phyloP scores from a whole-genome alignment of 331 rosid species.

The Malus hybrid region DNA sequence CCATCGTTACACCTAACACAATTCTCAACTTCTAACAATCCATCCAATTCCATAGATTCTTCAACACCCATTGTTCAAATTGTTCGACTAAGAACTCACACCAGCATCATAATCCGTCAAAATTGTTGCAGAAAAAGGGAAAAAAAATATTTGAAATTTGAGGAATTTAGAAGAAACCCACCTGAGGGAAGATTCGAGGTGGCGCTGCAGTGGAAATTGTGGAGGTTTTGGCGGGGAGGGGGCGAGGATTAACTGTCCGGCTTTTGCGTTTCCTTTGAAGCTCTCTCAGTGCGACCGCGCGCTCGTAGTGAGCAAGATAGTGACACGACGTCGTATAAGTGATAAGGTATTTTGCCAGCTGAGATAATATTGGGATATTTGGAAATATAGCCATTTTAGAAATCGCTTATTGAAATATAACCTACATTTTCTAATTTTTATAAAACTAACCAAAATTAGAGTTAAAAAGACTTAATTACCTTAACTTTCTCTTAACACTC shows the following conservation, averaged over 20 bases:
- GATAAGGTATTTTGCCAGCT: background rate
- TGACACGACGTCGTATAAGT: background rate
- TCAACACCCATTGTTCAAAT: background rate
- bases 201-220: background rate
- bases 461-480: too few species aligned
- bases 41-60: slow-evolving; percentile 21
- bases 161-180: background rate
- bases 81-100: background rate
- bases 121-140: background rate
- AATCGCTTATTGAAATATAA: too few species aligned
- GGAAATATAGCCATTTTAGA: too few species aligned
- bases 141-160: background rate
- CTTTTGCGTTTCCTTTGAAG: slow-evolving; percentile 7
- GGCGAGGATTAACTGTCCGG: background rate
- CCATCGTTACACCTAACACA: slow-evolving; percentile 41
- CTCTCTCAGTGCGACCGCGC: background rate
- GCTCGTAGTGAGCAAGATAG: background rate
- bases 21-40: slow-evolving; percentile 10
- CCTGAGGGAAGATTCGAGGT: slow-evolving; percentile 10
- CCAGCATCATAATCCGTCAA: background rate
- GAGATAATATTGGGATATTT: background rate
- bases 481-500: too few species aligned
- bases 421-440: too few species aligned
- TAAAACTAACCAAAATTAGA: too few species aligned
- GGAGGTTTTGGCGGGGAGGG: background rate